A percentile compares a stretch with the other conserved stretches of the same genome.
Evolutionary conservation across 257 asterid species (phyloP).

Genomic region (Striga asiatica): DNA sequence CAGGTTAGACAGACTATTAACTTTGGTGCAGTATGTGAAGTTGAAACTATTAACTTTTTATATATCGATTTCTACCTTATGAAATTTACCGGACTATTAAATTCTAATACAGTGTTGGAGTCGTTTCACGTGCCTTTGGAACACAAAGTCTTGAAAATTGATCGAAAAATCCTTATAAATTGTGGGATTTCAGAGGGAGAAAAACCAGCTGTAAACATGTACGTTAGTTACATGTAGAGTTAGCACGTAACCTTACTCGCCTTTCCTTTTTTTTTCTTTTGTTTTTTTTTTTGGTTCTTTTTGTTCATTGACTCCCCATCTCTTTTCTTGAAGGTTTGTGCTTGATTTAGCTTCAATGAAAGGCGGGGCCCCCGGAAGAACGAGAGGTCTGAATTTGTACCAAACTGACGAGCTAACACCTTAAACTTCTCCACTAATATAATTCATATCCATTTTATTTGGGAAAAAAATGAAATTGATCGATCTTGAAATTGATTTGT

Average conservation of each 20-base stretch:
- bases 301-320: slow-evolving; percentile 12
- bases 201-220: slow-evolving; percentile 27
- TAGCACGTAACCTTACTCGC: background rate
- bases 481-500: slow-evolving; percentile 15
- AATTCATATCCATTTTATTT: background rate
- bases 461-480: background rate
- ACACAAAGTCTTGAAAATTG: slow-evolving; percentile 37
- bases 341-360: slow-evolving; percentile 50
- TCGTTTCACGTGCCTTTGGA: slow-evolving; percentile 35
- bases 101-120: slow-evolving; percentile 22
- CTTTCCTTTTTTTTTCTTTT: no score
- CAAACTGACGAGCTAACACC: slow-evolving; percentile 25
- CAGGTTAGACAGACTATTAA: no score
- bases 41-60: background rate
- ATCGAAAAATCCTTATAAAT: slow-evolving; percentile 43
- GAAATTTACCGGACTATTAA: background rate
- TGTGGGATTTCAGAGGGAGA: slow-evolving; percentile 24
- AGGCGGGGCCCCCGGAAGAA: slow-evolving; percentile 87
- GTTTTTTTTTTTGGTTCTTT: background rate
- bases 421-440: slow-evolving; percentile 7
- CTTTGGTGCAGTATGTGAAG: no score
- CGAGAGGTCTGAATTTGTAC: slow-evolving; percentile 51
- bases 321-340: slow-evolving; percentile 35
- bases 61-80: background rate
- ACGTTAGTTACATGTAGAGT: slow-evolving; percentile 22